These are phyloP conservation scores for Fusarium redolens DNA, from an alignment of 2,329 filamentous ascomycete genomes.

Conservation along the genomic window DNA sequence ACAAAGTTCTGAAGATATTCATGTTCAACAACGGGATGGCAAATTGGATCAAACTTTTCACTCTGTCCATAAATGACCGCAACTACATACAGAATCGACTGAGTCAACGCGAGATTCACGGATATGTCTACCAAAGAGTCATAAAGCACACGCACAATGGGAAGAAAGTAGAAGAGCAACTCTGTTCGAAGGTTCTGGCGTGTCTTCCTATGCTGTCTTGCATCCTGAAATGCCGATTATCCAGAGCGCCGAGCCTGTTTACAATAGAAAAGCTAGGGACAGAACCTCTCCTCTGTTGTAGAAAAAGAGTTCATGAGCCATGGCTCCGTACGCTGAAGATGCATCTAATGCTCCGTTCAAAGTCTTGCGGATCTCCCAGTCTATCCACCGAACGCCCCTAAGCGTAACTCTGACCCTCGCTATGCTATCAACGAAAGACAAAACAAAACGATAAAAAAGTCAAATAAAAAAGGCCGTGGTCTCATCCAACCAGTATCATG, in stretches of 20 bases:
- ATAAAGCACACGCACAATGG: neutral
- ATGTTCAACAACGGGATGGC: neutral
- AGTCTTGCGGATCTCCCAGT: neutral
- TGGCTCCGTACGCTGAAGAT: neutral
- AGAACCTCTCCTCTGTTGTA: neutral
- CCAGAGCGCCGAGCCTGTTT: neutral
- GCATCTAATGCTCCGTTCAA: neutral
- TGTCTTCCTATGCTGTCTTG: neutral
- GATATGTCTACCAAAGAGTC: neutral
- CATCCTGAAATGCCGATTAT: neutral
- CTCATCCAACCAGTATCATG: neutral
- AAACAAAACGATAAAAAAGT: neutral
- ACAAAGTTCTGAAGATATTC: neutral
- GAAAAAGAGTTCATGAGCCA: neutral
- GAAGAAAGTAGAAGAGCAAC: neutral
- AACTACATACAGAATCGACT: neutral
- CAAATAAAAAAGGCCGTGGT: neutral
- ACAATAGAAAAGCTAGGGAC: neutral
- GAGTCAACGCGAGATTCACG: neutral
- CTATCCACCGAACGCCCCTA: slow-evolving; percentile 14
- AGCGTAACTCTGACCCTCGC: neutral
- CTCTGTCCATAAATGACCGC: too few species aligned
- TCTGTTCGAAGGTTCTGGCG: neutral
- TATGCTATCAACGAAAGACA: slow-evolving; percentile 3
- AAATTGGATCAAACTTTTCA: neutral